A percentile compares a stretch with the other conserved stretches of the same genome.
These are phyloP conservation scores for Chrysoporthe puriensis DNA, from an alignment of 2,329 filamentous ascomycete species.

Conservation along the genomic window DNA sequence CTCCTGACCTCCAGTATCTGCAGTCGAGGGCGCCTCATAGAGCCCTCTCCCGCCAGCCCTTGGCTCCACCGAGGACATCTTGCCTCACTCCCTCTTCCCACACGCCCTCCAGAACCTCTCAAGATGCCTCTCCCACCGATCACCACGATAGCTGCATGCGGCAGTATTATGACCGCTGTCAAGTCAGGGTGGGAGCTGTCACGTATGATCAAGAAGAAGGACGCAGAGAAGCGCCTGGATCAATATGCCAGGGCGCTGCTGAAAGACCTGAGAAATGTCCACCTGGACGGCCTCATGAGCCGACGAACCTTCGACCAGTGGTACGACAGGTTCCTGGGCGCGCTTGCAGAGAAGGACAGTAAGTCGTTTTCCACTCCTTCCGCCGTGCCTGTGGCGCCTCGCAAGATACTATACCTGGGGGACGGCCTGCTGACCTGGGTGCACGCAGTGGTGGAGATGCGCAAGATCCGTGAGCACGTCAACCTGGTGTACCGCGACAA, in stretches of 20 bases:
- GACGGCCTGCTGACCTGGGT: not conserved
- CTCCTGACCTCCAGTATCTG: not conserved
- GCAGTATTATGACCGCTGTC: conserved; percentile 36
- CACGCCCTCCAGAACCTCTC: not conserved
- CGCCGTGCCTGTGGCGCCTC: no score
- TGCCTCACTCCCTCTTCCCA: not conserved
- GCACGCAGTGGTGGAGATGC: conserved; percentile 22
- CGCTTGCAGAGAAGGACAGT: conserved; percentile 36
- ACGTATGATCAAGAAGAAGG: conserved; percentile 36
- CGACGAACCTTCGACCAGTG: conserved; percentile 33
- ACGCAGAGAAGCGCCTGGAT: conserved; percentile 29
- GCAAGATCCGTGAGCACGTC: conserved; percentile 26
- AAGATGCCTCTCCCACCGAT: conserved; percentile 34
- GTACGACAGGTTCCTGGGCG: conserved; percentile 36
- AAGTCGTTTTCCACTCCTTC: conserved; percentile 18
- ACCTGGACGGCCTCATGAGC: conserved; percentile 32
- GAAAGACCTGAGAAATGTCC: conserved; percentile 24
- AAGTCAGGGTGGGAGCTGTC: conserved; percentile 38
- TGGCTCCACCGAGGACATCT: not conserved
- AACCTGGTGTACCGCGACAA: conserved; percentile 25
- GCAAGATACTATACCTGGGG: not conserved
- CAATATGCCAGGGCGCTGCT: conserved; percentile 26
- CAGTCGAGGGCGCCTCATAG: conserved; percentile 13
- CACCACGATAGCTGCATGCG: conserved; percentile 36
- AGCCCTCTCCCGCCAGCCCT: not conserved